Evolutionary conservation across 2,329 filamentous ascomycete species (phyloP).

Genomic region (Fusarium oxysporum): DNA sequence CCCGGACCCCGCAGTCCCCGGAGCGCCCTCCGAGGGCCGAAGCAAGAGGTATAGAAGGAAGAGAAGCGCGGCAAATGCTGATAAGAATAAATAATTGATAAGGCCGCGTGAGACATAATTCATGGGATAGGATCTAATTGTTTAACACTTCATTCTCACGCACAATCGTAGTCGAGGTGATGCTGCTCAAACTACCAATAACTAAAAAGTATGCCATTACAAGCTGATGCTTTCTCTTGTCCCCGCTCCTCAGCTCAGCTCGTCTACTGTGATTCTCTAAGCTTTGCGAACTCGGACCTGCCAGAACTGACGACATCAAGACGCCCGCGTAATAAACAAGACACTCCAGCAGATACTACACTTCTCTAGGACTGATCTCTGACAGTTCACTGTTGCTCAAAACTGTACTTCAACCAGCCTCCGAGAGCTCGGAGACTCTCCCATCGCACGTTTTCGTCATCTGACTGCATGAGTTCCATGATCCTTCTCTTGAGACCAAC

Average conservation of each 20-base stretch:
- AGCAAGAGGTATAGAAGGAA: slow-evolving; percentile 2
- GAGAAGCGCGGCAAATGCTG: slow-evolving; percentile 14
- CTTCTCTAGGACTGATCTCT: slow-evolving; percentile 12
- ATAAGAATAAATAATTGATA: background rate
- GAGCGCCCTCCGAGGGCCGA: slow-evolving; percentile 38
- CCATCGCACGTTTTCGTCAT: slow-evolving; percentile 90
- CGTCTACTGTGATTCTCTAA: slow-evolving; percentile 43
- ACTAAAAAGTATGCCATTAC: slow-evolving; percentile 48
- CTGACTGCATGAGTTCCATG: slow-evolving; percentile 93
- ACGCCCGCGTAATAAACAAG: slow-evolving; percentile 41
- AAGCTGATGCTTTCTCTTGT: slow-evolving; percentile 45
- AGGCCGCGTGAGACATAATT: background rate
- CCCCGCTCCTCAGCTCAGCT: slow-evolving; percentile 36
- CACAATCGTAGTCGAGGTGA: slow-evolving; percentile 32
- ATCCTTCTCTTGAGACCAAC: slow-evolving; percentile 86
- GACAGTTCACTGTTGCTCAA: slow-evolving; percentile 56
- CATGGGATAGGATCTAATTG: background rate
- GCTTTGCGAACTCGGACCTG: slow-evolving; percentile 29
- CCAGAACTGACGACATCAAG: slow-evolving; percentile 30
- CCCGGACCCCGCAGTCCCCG: slow-evolving; percentile 28
- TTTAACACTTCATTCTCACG: slow-evolving; percentile 31
- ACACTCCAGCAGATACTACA: slow-evolving; percentile 26
- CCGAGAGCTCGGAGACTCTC: slow-evolving; percentile 87
- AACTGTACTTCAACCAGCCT: slow-evolving; percentile 73
- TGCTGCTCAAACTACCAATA: slow-evolving; percentile 35